These are phyloP conservation scores for Fusarium burgessii DNA, from an alignment of 2,329 filamentous ascomycete species.

Conservation along the genomic window DNA sequence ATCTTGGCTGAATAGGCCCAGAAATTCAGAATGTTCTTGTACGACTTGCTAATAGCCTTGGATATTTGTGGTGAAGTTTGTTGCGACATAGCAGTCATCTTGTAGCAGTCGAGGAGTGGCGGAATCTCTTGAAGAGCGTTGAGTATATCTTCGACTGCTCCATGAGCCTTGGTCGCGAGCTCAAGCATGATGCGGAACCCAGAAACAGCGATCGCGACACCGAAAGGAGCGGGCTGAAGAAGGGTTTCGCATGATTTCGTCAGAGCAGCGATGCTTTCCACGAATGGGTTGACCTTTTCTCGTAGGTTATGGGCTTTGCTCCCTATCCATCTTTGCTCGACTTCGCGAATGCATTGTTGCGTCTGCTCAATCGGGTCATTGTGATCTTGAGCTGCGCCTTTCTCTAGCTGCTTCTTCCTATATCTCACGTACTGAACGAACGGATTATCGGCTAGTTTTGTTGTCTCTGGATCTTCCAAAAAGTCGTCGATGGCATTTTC, in stretches of 20 bases:
- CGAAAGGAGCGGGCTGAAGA: background rate
- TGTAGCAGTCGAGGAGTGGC: background rate
- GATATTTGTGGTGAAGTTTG: background rate
- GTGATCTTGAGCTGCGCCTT: rapidly evolving
- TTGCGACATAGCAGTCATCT: background rate
- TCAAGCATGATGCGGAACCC: background rate
- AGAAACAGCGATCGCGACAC: background rate
- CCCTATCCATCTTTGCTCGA: background rate
- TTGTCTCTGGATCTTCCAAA: background rate
- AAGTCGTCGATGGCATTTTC: background rate
- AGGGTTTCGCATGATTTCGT: background rate
- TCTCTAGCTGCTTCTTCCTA: background rate
- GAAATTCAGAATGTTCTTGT: background rate
- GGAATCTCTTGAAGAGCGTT: background rate
- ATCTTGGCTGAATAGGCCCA: background rate
- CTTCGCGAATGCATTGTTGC: background rate
- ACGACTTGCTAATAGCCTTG: background rate
- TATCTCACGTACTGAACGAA: background rate
- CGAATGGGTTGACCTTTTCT: background rate
- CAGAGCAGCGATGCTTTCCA: background rate
- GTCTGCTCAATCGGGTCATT: background rate
- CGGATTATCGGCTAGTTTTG: background rate
- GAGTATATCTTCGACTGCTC: background rate
- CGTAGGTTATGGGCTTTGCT: background rate
- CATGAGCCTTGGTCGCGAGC: background rate